phyloP scores from a whole-genome alignment of 1,284 basidiomycete species.

The Cutaneotrichosporon dermatis region DNA sequence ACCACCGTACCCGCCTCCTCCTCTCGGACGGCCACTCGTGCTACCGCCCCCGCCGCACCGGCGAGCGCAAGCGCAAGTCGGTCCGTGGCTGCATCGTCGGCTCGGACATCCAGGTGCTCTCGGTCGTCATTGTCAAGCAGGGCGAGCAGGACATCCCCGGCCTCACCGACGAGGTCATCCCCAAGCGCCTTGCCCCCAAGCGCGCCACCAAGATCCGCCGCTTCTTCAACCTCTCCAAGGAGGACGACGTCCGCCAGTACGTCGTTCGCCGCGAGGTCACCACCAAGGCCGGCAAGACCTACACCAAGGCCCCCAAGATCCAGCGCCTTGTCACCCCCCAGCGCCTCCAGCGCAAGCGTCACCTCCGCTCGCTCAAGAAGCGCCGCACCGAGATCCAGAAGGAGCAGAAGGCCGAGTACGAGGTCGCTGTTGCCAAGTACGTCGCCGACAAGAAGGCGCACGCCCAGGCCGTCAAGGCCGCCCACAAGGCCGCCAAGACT shows the following conservation, averaged over 20 bases:
- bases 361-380: conserved; percentile 83
- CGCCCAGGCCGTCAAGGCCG: conserved; percentile 49
- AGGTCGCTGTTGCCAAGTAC: conserved; percentile 82
- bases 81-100: conserved; percentile 97
- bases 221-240: conserved; percentile 98
- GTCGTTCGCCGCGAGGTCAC: conserved; percentile 82
- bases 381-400: conserved; percentile 85
- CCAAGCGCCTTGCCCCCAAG: conserved; percentile 81
- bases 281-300: conserved; percentile 95
- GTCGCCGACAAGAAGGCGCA: conserved; percentile 89
- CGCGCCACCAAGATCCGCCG: conserved; percentile 88
- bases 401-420: conserved; percentile 91
- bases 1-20: conserved; percentile 89
- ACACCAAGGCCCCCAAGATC: conserved; percentile 83
- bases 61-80: conserved; percentile 98
- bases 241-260: conserved; percentile 97
- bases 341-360: conserved; percentile 94
- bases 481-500: conserved; percentile 27
- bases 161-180: conserved; percentile 85
- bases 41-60: conserved; percentile 87
- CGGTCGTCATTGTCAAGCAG: conserved; percentile 94
- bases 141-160: conserved; percentile 88
- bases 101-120: conserved; percentile 91
- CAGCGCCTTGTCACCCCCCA: conserved; percentile 84
- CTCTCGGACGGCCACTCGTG: conserved; percentile 95